These are phyloP conservation scores for Alternaria brassicicola DNA, from an alignment of 2,329 filamentous ascomycete genomes.

Conservation along the genomic window DNA sequence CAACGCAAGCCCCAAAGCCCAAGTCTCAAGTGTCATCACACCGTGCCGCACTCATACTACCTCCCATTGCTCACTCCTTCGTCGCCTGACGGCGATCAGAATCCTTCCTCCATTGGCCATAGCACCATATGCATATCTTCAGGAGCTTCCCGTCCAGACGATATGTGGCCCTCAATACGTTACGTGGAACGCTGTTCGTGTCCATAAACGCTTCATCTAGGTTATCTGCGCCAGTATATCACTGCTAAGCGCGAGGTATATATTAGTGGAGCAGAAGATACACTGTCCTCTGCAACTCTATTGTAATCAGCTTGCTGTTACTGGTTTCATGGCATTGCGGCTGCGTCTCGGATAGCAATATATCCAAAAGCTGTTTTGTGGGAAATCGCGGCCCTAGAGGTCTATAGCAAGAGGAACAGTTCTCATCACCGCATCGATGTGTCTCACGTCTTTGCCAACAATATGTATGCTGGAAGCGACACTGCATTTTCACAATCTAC, in stretches of 20 bases:
- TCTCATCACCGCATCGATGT: constrained; percentile 2
- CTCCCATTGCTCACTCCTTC: neutral
- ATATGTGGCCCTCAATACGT: neutral
- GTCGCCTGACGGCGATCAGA: no score
- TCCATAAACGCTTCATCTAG: constrained; percentile 14
- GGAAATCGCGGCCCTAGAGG: neutral
- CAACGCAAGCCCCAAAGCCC: neutral
- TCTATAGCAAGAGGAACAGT: constrained; percentile 2
- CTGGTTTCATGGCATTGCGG: neutral
- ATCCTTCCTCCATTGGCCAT: neutral
- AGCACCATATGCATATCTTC: neutral
- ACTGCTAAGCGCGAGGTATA: constrained; percentile 23
- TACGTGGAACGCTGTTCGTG: neutral
- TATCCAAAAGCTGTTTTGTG: neutral
- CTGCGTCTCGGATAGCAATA: neutral
- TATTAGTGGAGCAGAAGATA: constrained; percentile 31
- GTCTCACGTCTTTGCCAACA: constrained; percentile 24
- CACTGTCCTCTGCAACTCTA: constrained; percentile 28
- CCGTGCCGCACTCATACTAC: neutral
- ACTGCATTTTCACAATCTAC: constrained; percentile 38
- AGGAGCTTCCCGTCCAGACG: neutral
- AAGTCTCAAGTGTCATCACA: neutral
- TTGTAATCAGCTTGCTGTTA: constrained; percentile 17
- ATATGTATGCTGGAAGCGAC: constrained; percentile 34
- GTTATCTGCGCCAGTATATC: constrained; percentile 19